These are phyloP conservation scores for Pyrus hybrid DNA, from an alignment of 331 rosid species.

Conservation along the genomic window DNA sequence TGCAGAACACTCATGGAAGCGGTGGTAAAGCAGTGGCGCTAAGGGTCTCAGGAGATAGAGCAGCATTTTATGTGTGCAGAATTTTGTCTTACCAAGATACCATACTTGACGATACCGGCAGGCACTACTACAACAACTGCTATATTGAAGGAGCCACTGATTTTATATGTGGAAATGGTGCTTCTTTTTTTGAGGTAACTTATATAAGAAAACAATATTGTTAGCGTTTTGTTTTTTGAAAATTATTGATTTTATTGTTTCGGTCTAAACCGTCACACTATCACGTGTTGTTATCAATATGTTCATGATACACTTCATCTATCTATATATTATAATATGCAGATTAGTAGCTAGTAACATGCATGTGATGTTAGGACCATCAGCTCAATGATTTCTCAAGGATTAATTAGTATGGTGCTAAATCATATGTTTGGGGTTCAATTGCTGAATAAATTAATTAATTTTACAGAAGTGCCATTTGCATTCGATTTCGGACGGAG, in stretches of 20 bases:
- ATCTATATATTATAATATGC: no score
- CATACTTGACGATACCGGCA: conserved; percentile 38
- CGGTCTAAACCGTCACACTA: background rate
- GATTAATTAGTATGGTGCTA: background rate
- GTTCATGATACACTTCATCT: background rate
- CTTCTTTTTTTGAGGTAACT: conserved; percentile 39
- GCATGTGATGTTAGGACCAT: background rate
- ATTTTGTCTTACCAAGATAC: conserved; percentile 43
- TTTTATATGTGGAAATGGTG: conserved; percentile 50
- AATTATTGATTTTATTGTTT: background rate
- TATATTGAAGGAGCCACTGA: conserved; percentile 50
- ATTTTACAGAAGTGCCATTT: conserved; percentile 37
- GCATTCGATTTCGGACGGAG: conserved; percentile 29
- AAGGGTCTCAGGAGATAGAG: conserved; percentile 37
- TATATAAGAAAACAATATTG: background rate
- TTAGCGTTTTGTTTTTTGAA: background rate
- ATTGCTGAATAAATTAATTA: background rate
- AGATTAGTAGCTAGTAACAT: background rate
- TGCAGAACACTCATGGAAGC: conserved; percentile 28
- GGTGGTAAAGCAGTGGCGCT: conserved; percentile 45
- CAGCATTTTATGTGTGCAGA: conserved; percentile 35
- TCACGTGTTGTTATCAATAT: background rate
- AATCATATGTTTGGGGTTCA: background rate
- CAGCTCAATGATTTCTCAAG: background rate
- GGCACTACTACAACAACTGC: conserved; percentile 43